Percentiles rank a stretch among this genome's conserved stretches.
Conservation (phyloP, 1,139 yeast species). For the Meyerozyma sp. region DNA sequence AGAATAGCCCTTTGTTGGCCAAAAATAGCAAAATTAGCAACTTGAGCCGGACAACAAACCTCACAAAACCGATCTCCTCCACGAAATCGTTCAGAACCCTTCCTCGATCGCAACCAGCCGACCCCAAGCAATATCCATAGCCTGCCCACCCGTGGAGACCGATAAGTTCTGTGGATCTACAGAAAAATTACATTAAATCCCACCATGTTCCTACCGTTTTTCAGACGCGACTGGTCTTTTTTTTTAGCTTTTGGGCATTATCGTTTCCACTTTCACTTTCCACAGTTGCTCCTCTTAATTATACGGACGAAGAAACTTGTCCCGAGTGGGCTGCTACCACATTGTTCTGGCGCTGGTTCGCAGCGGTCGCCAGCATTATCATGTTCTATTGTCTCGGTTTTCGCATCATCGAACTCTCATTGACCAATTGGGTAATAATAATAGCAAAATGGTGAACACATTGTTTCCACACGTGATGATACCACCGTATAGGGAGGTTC, state of each 20-base stretch:
- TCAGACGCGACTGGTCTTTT: neutral
- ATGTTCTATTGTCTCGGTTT: neutral
- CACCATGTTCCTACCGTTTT: neutral
- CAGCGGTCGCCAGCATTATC: neutral
- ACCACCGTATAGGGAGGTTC: neutral
- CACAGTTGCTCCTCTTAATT: no score
- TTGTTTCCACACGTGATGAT: slow-evolving; percentile 1
- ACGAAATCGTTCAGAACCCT: no score
- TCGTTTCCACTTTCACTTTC: no score
- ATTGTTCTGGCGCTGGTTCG: neutral
- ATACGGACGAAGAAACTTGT: neutral
- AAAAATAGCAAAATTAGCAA: no score
- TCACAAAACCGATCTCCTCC: no score
- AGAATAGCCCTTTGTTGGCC: no score
- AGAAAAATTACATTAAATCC: no score
- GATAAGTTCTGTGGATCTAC: no score
- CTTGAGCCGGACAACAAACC: no score
- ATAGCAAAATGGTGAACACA: neutral
- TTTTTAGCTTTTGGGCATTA: neutral
- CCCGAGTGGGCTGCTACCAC: neutral
- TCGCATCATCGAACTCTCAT: neutral
- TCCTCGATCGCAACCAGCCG: no score
- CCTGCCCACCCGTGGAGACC: no score
- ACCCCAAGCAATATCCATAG: no score
- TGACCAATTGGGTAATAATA: neutral